phyloP scores from a whole-genome alignment of 352 stramenopile species.

The Paralagenidium karlingii region DNA sequence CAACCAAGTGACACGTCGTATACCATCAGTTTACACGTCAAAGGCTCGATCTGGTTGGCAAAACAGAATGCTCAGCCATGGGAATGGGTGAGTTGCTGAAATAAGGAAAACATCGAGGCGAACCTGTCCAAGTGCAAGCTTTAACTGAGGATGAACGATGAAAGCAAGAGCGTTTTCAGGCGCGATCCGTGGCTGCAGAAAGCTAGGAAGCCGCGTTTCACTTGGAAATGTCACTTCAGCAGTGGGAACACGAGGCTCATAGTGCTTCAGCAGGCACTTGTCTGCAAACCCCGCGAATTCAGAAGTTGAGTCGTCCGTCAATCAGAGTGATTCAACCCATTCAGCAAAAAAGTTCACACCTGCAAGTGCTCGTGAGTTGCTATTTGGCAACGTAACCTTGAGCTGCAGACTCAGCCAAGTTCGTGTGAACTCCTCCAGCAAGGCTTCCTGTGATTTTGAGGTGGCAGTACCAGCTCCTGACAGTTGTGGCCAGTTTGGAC shows the following conservation, averaged over 20 bases:
- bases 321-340: too few relatives aligned
- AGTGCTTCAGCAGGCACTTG: conserved; percentile 39
- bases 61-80: too few relatives aligned
- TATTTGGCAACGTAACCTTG: too few relatives aligned
- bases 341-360: too few relatives aligned
- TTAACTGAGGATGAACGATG: conserved; percentile 22
- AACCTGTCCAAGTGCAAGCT: conserved; percentile 24
- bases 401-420: too few relatives aligned
- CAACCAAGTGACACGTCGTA: conserved; percentile 45
- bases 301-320: too few relatives aligned
- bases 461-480: too few relatives aligned
- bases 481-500: too few relatives aligned
- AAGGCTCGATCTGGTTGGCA: conserved; percentile 31
- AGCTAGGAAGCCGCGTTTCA: conserved; percentile 16
- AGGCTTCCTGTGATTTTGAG: too few relatives aligned
- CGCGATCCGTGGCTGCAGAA: conserved; percentile 29
- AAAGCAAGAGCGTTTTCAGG: conserved; percentile 35
- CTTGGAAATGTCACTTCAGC: conserved; percentile 33
- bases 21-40: conserved; percentile 40
- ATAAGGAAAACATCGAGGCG: neutral
- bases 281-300: conserved; percentile 3
- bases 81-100: too few relatives aligned
- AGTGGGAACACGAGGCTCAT: conserved; percentile 32
- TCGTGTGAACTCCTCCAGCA: too few relatives aligned
- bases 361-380: too few relatives aligned